Base-by-base conservation (phyloP, 2,329 filamentous ascomycete species). In the Tolypocladium nubicola region DNA sequence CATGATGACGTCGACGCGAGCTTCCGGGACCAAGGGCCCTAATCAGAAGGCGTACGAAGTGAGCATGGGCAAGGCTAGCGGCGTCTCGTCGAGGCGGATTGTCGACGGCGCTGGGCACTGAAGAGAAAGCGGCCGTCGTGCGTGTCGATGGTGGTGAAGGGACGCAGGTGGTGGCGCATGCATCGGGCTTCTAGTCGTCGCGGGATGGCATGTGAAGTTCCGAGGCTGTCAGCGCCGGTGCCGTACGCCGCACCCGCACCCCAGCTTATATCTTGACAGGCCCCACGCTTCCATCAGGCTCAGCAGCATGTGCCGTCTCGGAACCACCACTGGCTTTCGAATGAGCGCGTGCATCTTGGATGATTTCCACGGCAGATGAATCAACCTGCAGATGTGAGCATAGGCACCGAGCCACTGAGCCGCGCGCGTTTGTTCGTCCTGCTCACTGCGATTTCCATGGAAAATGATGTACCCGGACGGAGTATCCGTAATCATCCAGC, bases 1-100 rank as follows among this genome's bases (percentile, higher is more conserved):
- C 93, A 97, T 97, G 59, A 54, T 60, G 60, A 55, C 41, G 56
- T 38, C 41, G 41, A 38, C 43, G 35, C 30, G 30, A 35, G 47
- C 47, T 35, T 39, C 14, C 35, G 45, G 54, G 41, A 49, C 54
- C 54, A 4, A 37, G 41, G 54, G 43, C 54, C 54, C 54, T 16
- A 21, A 49, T 45, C 43, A 55, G 54, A 26, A 35, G 54, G 43
- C 23, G 41, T 33, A 26, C 23, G n/a, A n/a, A 35, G 13, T 10
- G 37, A 38, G 16, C 54, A 56, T 56, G 54, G 35, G 41, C 21
- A 38, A 30, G 40, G 47, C 30, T 30, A 13, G 47, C 47, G 47
- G 47, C 47, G 47, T 35, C 16, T 50, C 16, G 47, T 50, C 47
- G 30, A 37, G 47, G 30, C 19, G 47, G 19, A 13, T 13, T 13